Base-by-base conservation (phyloP, 768 basidiomycete species). In the Fomitopsis pulvina region DNA sequence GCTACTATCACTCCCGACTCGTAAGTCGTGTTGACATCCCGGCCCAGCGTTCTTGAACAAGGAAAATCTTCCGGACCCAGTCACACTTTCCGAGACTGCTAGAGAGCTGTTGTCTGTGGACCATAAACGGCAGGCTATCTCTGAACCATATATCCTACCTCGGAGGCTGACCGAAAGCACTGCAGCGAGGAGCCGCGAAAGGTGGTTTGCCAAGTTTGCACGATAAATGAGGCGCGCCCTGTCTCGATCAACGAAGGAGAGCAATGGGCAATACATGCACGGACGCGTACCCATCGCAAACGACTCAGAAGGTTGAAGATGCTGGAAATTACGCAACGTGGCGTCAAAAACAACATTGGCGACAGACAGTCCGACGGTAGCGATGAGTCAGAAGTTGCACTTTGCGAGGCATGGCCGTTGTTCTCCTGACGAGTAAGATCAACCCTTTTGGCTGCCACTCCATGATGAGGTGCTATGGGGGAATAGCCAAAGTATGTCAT, bases 121-220 rank as follows among this genome's bases (percentile, higher is more conserved):
- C 7, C 20, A 0, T 14, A n/a, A 18, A 45, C 1, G 26, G 27
- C 25, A 18, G 22, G n/a, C 50, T 11, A 20, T 56, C 30, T 24
- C 52, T 24, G 12, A 32, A 49, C 29, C 27, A 41, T 54, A 45
- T 50, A n/a, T n/a, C n/a, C n/a, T 22, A 27, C 12, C 32, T 43
- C 53, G 46, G 0, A 10, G 16, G 12, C 20, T 20, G 49, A 92
- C 88, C 54, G 86, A 87, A 2, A 64, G 66, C 1, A 72, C 74
- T 2, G 67, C 79, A 16, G 66, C 90, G 3, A 62, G 68, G 40
- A 78, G 1, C 76, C 80, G 44, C 77, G 70, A 48, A 83, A 81
- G 55, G 60, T 75, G 5, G 66, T 79, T 3, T 92, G 89, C 62
- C 58, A 72, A 2, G 62, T 74, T 9, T 92, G 89, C 57, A 89